A percentile compares a stretch with the other conserved stretches of the same genome.
These are phyloP conservation scores for Gomphus bonarii DNA, from an alignment of 1,284 basidiomycete species.

Conservation along the genomic window DNA sequence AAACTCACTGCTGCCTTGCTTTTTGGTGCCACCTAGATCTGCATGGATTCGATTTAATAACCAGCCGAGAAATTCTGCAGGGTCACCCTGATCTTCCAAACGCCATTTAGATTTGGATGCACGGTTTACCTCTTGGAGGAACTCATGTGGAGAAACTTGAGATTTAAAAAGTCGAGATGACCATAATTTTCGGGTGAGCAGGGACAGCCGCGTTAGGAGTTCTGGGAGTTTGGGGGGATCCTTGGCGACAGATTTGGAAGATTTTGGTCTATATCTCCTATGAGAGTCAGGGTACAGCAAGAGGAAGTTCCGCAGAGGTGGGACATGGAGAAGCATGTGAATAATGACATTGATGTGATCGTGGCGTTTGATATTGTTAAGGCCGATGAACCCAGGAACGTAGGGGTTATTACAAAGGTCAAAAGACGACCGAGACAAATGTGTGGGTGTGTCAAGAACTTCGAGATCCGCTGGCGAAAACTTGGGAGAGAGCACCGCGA, in stretches of 20 bases:
- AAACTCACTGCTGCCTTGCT: conserved; percentile 71
- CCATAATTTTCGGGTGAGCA: conserved; percentile 89
- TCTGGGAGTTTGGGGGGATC: conserved; percentile 64
- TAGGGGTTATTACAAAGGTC: conserved; percentile 80
- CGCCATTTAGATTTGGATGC: conserved; percentile 84
- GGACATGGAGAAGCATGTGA: conserved; percentile 86
- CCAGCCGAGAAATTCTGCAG: conserved; percentile 95
- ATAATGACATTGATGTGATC: conserved; percentile 98
- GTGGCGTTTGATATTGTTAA: conserved; percentile 96
- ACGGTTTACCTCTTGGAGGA: conserved; percentile 90
- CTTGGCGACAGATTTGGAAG: conserved; percentile 31
- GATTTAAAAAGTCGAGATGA: conserved; percentile 94
- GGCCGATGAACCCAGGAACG: conserved; percentile 87
- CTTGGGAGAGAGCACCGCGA: conserved; percentile 80
- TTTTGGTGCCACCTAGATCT: conserved; percentile 85
- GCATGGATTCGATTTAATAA: conserved; percentile 87
- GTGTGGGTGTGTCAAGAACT: conserved; percentile 28
- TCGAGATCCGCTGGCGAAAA: conserved; percentile 51
- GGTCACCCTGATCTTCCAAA: conserved; percentile 90
- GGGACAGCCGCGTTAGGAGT: conserved; percentile 78
- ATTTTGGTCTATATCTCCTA: not conserved
- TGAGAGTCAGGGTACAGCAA: conserved; percentile 32
- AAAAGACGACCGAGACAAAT: conserved; percentile 68
- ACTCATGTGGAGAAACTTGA: conserved; percentile 97
- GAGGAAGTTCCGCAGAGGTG: conserved; percentile 82